Evolutionary conservation across 805 yeast genomes (phyloP), one percentile per base, ranked within the genome.

Genomic region (Teunomyces cretensis): DNA sequence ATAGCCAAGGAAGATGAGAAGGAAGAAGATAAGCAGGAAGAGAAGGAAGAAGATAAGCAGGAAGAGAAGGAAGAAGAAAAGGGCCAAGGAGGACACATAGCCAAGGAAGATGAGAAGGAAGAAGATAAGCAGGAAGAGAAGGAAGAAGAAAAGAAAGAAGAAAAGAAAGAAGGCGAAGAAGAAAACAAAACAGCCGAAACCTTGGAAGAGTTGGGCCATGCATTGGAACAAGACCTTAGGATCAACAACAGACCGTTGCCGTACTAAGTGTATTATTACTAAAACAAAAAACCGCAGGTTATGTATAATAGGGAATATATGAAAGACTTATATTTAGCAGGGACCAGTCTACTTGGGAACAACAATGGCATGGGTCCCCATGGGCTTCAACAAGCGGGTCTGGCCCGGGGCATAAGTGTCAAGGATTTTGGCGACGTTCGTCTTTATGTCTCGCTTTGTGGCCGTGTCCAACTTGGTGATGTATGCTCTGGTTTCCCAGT

Each of bases 401-500:
- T 32, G 7, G 9, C 33, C 47, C 14, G 19, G 38, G 5, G 17
- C 44, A 11, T 30, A n/a, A 3, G 57, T 45, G 0, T 51, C 58
- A 8, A 72, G 39, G 9, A 69, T 45, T 3, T 50, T 49, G 2
- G 72, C 64, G 7, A 77, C 53, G 12, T 63, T 46, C 2, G 50
- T 30, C 44, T 67, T 61, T 31, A 76, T 46, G 13, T 52, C 50
- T 2, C 40, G 39, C 55, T 68, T 67, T 53, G 77, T 70, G 1
- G 49, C 62, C 0, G 64, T 72, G 3, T 66, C 47, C 39, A 78
- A 54, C 3, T 65, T 64, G 1, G 84, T 79, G 41, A 81, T 74
- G 53, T 75, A 81, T 39, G 81, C 74, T 49, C 84, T 65, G 0
- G 83, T 73, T 45, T 67, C 64, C 84, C 84, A 80, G 51, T 76